A percentile compares a stretch with the other conserved stretches of the same genome.
These are phyloP conservation scores for Moniliophthora roreri DNA, from an alignment of 1,284 basidiomycete genomes.

Conservation along the genomic window DNA sequence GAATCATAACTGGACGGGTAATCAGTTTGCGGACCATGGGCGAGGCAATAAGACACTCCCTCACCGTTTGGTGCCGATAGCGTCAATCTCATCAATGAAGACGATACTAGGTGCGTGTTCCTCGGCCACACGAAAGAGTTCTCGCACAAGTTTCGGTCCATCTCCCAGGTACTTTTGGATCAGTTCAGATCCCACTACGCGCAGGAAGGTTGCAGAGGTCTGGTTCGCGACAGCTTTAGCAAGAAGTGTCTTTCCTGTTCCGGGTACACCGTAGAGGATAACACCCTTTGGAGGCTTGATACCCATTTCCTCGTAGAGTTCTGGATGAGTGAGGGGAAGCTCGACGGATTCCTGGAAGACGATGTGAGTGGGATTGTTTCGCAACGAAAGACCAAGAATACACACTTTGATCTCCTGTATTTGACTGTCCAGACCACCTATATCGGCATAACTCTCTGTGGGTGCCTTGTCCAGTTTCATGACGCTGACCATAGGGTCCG, in stretches of 20 bases:
- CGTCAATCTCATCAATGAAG: slow-evolving; percentile 99
- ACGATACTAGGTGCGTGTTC: slow-evolving; percentile 98
- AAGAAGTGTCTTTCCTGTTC: slow-evolving; percentile 97
- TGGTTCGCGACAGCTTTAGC: slow-evolving; percentile 99
- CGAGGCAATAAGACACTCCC: slow-evolving; percentile 21
- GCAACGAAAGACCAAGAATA: slow-evolving; percentile 1
- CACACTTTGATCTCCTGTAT: slow-evolving; percentile 98
- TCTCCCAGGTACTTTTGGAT: slow-evolving; percentile 99
- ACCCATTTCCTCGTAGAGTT: slow-evolving; percentile 99
- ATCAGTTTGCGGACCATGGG: no score
- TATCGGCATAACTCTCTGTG: slow-evolving; percentile 97
- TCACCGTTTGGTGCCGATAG: slow-evolving; percentile 96
- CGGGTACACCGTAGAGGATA: slow-evolving; percentile 97
- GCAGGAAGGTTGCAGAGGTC: slow-evolving; percentile 97
- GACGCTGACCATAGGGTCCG: slow-evolving; percentile 97
- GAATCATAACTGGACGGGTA: slow-evolving; percentile 76
- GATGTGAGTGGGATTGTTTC: neutral
- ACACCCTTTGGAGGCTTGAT: slow-evolving; percentile 99
- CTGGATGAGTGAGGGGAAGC: slow-evolving; percentile 96
- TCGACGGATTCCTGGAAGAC: slow-evolving; percentile 88
- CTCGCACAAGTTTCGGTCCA: slow-evolving; percentile 97
- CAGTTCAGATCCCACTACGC: slow-evolving; percentile 96
- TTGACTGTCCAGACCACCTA: slow-evolving; percentile 95
- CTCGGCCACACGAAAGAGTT: slow-evolving; percentile 96
- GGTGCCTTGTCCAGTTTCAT: slow-evolving; percentile 99